Evolutionary conservation across 192 early-diverging fungal species (phyloP).

Genomic region (Backusella parvicylindrica): DNA sequence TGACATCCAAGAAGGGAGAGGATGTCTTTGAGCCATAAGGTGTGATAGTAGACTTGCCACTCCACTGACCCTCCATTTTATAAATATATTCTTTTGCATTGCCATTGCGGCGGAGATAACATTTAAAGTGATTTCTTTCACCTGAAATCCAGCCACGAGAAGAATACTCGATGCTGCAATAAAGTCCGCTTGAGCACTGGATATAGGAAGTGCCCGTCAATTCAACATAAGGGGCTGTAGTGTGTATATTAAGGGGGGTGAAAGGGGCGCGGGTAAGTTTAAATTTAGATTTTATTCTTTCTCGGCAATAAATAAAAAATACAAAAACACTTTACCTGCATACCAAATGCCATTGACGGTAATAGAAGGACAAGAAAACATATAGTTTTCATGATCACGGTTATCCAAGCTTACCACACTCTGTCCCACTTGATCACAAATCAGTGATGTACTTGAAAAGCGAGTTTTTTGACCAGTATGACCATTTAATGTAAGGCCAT

Average conservation of each 20-base stretch:
- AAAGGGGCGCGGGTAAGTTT: not conserved
- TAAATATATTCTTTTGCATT: constrained; percentile 31
- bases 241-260: not conserved
- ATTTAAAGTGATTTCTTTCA: constrained; percentile 73
- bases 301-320: not conserved
- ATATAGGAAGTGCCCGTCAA: constrained; percentile 55
- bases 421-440: constrained; percentile 70
- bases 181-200: constrained; percentile 51
- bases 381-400: constrained; percentile 52
- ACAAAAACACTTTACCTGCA: constrained; percentile 7
- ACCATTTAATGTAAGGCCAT: constrained; percentile 20
- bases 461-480: constrained; percentile 48
- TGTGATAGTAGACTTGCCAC: constrained; percentile 55
- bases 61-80: constrained; percentile 60
- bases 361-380: constrained; percentile 66
- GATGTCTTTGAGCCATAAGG: constrained; percentile 50
- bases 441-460: constrained; percentile 70
- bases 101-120: constrained; percentile 35
- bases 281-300: not conserved
- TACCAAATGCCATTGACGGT: constrained; percentile 71
- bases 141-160: constrained; percentile 75
- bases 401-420: constrained; percentile 48
- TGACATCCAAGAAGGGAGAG: constrained; percentile 58
- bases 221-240: constrained; percentile 31
- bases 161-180: constrained; percentile 57